Evolutionary conservation across 106 monocot genomes (phyloP), one percentile per base, ranked within the genome.

Genomic region (Posidonia australis): DNA sequence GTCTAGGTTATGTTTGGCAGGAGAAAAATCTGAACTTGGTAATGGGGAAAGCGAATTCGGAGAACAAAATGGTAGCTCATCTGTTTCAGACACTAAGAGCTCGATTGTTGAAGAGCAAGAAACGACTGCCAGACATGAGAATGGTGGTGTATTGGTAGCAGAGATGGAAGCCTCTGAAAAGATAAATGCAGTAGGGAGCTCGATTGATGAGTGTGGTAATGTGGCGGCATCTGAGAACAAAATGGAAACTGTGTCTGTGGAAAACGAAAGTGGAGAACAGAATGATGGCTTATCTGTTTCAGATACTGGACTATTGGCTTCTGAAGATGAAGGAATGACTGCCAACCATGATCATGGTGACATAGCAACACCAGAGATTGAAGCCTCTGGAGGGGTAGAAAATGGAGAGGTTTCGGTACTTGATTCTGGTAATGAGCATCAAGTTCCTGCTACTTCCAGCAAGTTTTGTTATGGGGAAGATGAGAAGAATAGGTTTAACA

Each of bases 401-500:
- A 25, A 27, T 26, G 27, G 10, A 9, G 57, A 27, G 11, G 57
- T 3, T 14, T 14, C 19, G 53, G 5, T 24, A 21, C 20, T 24
- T 9, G 57, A 9, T 28, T 27, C 16, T 57, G 23, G 30, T 57
- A 11, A 3, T 49, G 0, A 13, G 25, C 14, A 57, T 57, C 27
- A 14, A 27, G 25, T 71, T 27, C 32, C 29, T 23, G 42, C 13
- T 13, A 67, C 24, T 20, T 43, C 45, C 23, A 78, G 48, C 23
- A 53, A 53, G 22, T 86, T 84, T 63, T 62, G 45, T 7, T 96
- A 86, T 67, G 82, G 74, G 17, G 78, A 90, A 45, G 66, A 84
- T 62, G 86, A 72, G 73, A 84, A 62, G 76, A 81, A 72, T 58
- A 86, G 74, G 66, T 84, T 96, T 63, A 87, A 80, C 60, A 63